A percentile compares a stretch with the other conserved stretches of the same genome.
Evolutionary conservation across 2,329 filamentous ascomycete genomes (phyloP).

Genomic region (Sporothrix inflata): DNA sequence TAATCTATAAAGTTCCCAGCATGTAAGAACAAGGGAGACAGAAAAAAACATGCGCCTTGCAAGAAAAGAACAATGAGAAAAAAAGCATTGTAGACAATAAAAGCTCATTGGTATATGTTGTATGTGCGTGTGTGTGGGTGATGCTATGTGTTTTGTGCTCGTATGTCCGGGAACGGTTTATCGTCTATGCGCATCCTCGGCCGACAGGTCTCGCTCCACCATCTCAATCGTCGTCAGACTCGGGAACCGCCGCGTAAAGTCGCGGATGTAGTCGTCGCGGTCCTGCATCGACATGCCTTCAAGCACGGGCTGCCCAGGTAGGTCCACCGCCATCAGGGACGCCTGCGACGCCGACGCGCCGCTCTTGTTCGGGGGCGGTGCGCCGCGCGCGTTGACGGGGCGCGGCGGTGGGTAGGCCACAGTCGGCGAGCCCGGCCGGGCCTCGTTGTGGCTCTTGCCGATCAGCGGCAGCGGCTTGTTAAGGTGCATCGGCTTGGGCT

Average conservation of each 20-base stretch:
- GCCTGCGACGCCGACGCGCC: background rate
- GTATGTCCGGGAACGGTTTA: background rate
- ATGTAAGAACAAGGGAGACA: background rate
- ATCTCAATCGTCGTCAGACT: conserved; percentile 84
- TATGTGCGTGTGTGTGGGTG: background rate
- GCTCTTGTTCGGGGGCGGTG: conserved; percentile 32
- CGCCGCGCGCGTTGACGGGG: conserved; percentile 14
- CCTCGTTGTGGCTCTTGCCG: conserved; percentile 27
- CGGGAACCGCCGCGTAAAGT: conserved; percentile 86
- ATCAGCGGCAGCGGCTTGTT: conserved; percentile 47
- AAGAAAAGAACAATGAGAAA: background rate
- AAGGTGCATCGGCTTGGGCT: conserved; percentile 65
- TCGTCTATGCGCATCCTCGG: conserved; percentile 37
- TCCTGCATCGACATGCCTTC: conserved; percentile 59
- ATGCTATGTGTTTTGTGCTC: background rate
- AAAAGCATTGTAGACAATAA: background rate
- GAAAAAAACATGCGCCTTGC: background rate
- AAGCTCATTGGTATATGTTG: conserved; percentile 23
- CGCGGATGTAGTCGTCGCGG: conserved; percentile 65
- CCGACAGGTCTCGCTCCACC: conserved; percentile 70
- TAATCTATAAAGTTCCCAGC: background rate
- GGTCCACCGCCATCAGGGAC: conserved; percentile 50
- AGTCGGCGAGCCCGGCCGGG: conserved; percentile 49
- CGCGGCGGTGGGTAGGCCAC: conserved; percentile 33
- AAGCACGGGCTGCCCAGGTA: conserved; percentile 53